Evolutionary conservation across 2,329 filamentous ascomycete genomes (phyloP).

Genomic region (Colletotrichum sidae): DNA sequence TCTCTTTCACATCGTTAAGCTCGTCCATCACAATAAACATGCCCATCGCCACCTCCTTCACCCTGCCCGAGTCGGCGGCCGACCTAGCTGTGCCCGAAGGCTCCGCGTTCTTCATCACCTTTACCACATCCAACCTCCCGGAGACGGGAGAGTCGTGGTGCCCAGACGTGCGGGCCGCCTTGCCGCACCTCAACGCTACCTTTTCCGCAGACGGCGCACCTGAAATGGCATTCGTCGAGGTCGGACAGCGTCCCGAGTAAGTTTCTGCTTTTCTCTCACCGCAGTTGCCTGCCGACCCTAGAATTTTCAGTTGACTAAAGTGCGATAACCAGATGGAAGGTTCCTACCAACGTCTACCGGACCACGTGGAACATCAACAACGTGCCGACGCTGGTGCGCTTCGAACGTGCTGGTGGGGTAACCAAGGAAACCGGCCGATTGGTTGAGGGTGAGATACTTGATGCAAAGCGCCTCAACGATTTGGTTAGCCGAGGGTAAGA

Average conservation of each 20-base stretch:
- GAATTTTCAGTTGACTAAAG: background rate
- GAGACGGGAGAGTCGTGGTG: conserved; percentile 52
- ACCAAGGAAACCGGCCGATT: conserved; percentile 45
- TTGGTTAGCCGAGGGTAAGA: conserved; percentile 38
- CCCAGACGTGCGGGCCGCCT: conserved; percentile 51
- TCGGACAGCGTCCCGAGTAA: conserved; percentile 50
- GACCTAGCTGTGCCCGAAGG: background rate
- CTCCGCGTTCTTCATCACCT: conserved; percentile 46
- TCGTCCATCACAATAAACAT: background rate
- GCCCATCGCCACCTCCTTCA: conserved; percentile 13
- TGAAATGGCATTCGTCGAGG: conserved; percentile 45
- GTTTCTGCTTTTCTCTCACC: background rate
- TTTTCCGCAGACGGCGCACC: conserved; percentile 44
- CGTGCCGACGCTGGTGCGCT: conserved; percentile 50
- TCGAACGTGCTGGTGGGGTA: conserved; percentile 45
- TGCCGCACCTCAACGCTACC: conserved; percentile 46
- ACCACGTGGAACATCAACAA: conserved; percentile 48
- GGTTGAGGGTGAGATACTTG: conserved; percentile 42
- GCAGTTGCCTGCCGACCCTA: background rate
- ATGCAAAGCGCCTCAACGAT: conserved; percentile 40
- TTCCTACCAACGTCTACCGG: conserved; percentile 47
- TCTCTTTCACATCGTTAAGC: background rate
- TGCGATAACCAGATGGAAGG: conserved; percentile 47
- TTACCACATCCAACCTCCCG: conserved; percentile 50
- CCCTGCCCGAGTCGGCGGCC: conserved; percentile 1